Evolutionary conservation across 2,329 filamentous ascomycete species (phyloP).

Genomic region (Cladosporium sp.): DNA sequence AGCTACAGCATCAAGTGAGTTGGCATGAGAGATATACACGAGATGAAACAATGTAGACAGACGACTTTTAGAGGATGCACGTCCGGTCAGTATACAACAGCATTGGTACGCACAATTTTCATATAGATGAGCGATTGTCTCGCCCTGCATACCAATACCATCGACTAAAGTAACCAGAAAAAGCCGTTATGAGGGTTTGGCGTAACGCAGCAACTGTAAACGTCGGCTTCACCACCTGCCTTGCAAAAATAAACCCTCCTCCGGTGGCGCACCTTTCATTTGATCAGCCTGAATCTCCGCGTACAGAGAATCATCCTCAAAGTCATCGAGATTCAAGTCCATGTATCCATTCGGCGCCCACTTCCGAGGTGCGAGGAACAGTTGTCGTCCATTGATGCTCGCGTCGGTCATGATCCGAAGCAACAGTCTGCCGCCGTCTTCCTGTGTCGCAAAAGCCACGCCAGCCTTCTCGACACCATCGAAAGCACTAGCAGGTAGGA

Average conservation of each 20-base stretch:
- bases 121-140: neutral
- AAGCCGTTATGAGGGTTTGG: too few relatives aligned
- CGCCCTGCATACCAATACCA: neutral
- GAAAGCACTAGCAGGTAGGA: slow-evolving; percentile 35
- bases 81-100: neutral
- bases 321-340: slow-evolving; percentile 27
- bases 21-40: neutral
- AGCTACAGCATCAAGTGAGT: slow-evolving; percentile 39
- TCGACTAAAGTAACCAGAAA: neutral
- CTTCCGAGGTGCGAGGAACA: slow-evolving; percentile 40
- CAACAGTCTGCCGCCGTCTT: slow-evolving; percentile 34
- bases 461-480: slow-evolving; percentile 32
- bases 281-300: slow-evolving; percentile 12
- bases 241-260: slow-evolving; percentile 13
- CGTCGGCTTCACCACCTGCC: slow-evolving; percentile 5
- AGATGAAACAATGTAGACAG: neutral
- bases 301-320: neutral
- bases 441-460: slow-evolving; percentile 33
- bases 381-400: slow-evolving; percentile 36
- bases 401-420: slow-evolving; percentile 32
- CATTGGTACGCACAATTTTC: neutral
- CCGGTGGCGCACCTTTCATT: slow-evolving; percentile 12
- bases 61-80: neutral
- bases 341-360: slow-evolving; percentile 39
- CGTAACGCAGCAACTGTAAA: neutral